phyloP scores from a whole-genome alignment of 345 rosid species.

The Pistacia integerrima region DNA sequence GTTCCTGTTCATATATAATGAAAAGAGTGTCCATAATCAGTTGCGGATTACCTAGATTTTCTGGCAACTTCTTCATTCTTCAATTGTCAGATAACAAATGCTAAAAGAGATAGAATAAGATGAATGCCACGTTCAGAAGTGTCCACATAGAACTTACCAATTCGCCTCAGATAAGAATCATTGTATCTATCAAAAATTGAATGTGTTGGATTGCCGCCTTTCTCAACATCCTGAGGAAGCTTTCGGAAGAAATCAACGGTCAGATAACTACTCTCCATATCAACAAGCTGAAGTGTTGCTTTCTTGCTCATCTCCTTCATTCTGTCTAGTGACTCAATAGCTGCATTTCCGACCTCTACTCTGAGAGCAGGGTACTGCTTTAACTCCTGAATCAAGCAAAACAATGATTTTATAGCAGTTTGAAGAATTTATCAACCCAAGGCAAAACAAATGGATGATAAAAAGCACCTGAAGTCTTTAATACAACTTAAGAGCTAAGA shows the following conservation, averaged over 20 bases:
- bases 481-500: background rate
- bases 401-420: background rate
- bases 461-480: background rate
- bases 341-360: conserved; percentile 91
- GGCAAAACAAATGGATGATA: background rate
- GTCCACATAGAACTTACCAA: conserved; percentile 52
- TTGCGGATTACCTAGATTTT: background rate
- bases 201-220: conserved; percentile 96
- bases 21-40: conserved; percentile 4
- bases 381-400: conserved; percentile 65
- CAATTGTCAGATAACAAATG: background rate
- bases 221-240: conserved; percentile 97
- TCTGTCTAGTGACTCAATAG: conserved; percentile 83
- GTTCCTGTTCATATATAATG: conserved; percentile 55
- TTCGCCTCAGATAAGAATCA: conserved; percentile 85
- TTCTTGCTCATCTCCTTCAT: conserved; percentile 92
- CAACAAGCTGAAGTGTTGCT: conserved; percentile 89
- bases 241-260: conserved; percentile 97
- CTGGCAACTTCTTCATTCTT: background rate
- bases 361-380: conserved; percentile 97
- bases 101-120: background rate
- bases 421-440: background rate
- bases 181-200: conserved; percentile 96
- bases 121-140: background rate
- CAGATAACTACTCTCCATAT: conserved; percentile 92